Evolutionary conservation across 371 early-diverging fungal genomes (phyloP), one percentile per base, ranked within the genome.

Genomic region (Mucor sp.): DNA sequence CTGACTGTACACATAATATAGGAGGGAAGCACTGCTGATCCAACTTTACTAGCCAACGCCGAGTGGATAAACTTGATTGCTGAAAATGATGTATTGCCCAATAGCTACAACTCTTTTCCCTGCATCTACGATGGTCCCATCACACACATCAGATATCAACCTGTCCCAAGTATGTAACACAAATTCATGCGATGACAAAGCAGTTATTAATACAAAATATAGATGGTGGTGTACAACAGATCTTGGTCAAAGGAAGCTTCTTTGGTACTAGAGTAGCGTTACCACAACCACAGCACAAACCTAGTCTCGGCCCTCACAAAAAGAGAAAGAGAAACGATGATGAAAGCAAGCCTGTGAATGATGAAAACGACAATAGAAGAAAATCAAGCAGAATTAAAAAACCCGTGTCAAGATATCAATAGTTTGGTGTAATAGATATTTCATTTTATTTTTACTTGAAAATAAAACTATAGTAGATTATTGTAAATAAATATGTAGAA

Each of bases 351-450:
- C 0, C 3, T 50, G 21, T 25, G 64, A 75, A 44, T 44, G 44
- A 44, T 44, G 44, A 44, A 44, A 44, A 50, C 8, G 25, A 21
- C 3, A 21, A 11, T 6, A 77, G 79, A 39, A 30, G 32, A n/a
- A 77, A 75, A 35, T 78, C 76, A 56, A 41, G 17, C 12, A 17
- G 43, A 47, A 47, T 21, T 25, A 47, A 14, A 61, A 47, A 11
- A 57, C 57, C 33, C 15, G 57, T 57, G 23, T 50, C 14, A 23
- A 50, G 50, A 23, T 50, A 23, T 50, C 50, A 50, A 23, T 50
- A 50, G 50, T 3, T 50, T 21, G 12, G 7, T 23, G 7, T 50
- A 50, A 50, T 23, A 50, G 25, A 23, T 1, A 11, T 0, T n/a
- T 9, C 0, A 11, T 25, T 48, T 23, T 50, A 23, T 50, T 50